Percentiles rank a stretch among this genome's conserved stretches.
Conservation (phyloP, 2,329 filamentous ascomycete genomes). For the Cladophialophora chaetospira region DNA sequence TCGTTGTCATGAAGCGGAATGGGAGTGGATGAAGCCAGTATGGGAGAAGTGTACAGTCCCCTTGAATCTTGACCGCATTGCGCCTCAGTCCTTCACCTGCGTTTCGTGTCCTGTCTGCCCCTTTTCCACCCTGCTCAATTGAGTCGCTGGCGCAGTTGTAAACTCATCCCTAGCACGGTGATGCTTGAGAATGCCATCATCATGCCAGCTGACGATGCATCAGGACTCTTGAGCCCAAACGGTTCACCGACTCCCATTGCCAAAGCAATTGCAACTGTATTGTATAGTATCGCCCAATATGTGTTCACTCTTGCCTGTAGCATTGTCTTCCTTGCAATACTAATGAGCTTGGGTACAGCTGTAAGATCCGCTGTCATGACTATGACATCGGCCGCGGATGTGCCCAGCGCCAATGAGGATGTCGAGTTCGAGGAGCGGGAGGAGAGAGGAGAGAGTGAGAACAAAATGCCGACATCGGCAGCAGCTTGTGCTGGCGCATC, state of each 20-base stretch:
- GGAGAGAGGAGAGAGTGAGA: slow-evolving; percentile 48
- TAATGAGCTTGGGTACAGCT: slow-evolving; percentile 61
- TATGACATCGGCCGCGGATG: slow-evolving; percentile 68
- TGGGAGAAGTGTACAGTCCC: no score
- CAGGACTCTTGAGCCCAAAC: slow-evolving; percentile 4
- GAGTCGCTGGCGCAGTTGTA: slow-evolving; percentile 14
- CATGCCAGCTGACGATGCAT: slow-evolving; percentile 20
- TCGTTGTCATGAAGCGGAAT: no score
- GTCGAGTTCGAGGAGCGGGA: slow-evolving; percentile 44
- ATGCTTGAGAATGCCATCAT: slow-evolving; percentile 27
- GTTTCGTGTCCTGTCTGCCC: no score
- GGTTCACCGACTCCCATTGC: slow-evolving; percentile 56
- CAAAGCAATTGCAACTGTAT: slow-evolving; percentile 66
- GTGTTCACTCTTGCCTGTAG: slow-evolving; percentile 66
- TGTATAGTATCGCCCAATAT: slow-evolving; percentile 69
- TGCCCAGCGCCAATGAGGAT: slow-evolving; percentile 50
- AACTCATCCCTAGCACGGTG: slow-evolving; percentile 10
- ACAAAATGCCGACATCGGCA: slow-evolving; percentile 70
- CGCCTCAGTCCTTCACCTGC: no score
- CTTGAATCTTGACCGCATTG: no score
- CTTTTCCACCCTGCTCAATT: not conserved
- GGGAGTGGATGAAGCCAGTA: no score
- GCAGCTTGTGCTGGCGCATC: slow-evolving; percentile 72
- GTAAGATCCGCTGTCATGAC: slow-evolving; percentile 60
- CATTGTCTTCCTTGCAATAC: slow-evolving; percentile 50